Conservation (phyloP, 2,329 filamentous ascomycete species). For the Diplodia scrobiculata region DNA sequence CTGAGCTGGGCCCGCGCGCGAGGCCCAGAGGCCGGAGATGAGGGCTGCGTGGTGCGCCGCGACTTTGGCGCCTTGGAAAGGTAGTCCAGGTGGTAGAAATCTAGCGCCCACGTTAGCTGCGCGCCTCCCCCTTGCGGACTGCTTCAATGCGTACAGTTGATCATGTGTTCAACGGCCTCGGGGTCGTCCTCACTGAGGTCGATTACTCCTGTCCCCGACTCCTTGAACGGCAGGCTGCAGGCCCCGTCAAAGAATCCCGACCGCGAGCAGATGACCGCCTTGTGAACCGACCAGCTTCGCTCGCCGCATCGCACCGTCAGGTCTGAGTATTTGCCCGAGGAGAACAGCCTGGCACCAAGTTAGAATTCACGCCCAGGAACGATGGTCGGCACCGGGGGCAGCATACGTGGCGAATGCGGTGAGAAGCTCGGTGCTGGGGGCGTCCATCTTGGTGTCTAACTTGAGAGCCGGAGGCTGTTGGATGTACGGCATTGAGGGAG, state of each 20-base stretch:
- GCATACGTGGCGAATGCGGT: conserved; percentile 53
- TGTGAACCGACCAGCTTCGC: conserved; percentile 52
- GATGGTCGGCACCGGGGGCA: conserved; percentile 28
- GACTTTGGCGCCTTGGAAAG: conserved; percentile 39
- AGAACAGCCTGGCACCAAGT: conserved; percentile 39
- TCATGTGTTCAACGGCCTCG: conserved; percentile 48
- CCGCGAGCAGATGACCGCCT: conserved; percentile 53
- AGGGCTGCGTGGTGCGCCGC: conserved; percentile 38
- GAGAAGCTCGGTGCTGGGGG: conserved; percentile 50
- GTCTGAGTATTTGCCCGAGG: conserved; percentile 51
- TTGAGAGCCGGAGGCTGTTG: background rate
- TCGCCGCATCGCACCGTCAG: conserved; percentile 52
- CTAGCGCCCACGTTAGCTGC: conserved; percentile 33
- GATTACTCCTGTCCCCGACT: conserved; percentile 44
- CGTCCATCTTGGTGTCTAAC: conserved; percentile 39
- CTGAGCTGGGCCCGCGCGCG: conserved; percentile 33
- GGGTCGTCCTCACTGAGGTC: conserved; percentile 47
- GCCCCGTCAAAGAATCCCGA: conserved; percentile 52
- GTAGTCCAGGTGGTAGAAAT: conserved; percentile 49
- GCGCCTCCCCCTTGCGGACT: background rate
- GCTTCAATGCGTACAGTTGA: conserved; percentile 43
- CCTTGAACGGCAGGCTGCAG: conserved; percentile 44
- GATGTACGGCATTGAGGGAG: conserved; percentile 4
- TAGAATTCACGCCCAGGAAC: conserved; percentile 34
- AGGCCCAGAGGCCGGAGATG: conserved; percentile 33